Conservation (phyloP, 2,329 filamentous ascomycete species). For the Ilyonectria robusta region DNA sequence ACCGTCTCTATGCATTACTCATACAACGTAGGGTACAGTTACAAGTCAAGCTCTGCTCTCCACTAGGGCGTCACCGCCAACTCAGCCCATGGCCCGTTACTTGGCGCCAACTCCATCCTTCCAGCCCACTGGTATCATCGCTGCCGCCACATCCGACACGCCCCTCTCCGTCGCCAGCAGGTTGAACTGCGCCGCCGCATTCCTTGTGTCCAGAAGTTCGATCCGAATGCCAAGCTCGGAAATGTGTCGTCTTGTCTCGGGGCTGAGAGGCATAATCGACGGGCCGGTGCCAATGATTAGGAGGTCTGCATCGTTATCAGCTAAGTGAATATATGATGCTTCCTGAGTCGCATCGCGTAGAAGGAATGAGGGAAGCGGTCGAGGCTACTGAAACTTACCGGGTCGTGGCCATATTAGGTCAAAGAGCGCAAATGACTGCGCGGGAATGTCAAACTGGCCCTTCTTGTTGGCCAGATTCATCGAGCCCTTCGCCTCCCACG, state of each 20-base stretch:
- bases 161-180: conserved; percentile 94
- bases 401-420: conserved; percentile 89
- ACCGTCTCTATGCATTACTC: conserved; percentile 10
- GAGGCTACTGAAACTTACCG: conserved; percentile 68
- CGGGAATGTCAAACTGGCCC: conserved; percentile 84
- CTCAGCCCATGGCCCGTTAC: conserved; percentile 10
- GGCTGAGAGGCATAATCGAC: conserved; percentile 81
- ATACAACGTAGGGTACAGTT: conserved; percentile 31
- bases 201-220: conserved; percentile 92
- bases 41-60: not conserved
- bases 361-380: not conserved
- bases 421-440: conserved; percentile 81
- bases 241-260: conserved; percentile 79
- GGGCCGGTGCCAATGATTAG: conserved; percentile 90
- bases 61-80: not conserved
- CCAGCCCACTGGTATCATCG: conserved; percentile 90
- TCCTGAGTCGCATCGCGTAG: not conserved
- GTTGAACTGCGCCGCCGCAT: conserved; percentile 96
- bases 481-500: conserved; percentile 73
- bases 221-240: conserved; percentile 85
- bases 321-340: not conserved
- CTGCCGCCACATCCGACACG: conserved; percentile 86
- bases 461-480: conserved; percentile 77
- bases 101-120: conserved; percentile 68
- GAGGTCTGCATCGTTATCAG: conserved; percentile 71